These are phyloP conservation scores for Hymenotorrendiella dingleyae DNA, from an alignment of 2,329 filamentous ascomycete species.

Conservation along the genomic window DNA sequence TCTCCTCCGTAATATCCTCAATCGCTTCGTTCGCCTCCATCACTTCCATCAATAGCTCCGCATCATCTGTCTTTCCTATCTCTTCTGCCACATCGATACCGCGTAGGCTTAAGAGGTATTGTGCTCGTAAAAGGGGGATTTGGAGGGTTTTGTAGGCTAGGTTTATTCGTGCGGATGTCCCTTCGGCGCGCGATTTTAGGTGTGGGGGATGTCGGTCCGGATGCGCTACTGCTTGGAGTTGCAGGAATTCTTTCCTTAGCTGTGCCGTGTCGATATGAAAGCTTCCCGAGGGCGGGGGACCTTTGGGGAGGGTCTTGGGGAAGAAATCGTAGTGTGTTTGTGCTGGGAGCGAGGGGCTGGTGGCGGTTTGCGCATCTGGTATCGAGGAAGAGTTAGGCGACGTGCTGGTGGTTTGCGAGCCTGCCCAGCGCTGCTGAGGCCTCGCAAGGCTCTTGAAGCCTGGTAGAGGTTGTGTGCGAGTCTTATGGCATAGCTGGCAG, in stretches of 20 bases:
- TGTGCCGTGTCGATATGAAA: conserved; percentile 68
- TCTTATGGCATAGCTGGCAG: conserved; percentile 11
- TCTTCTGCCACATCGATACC: conserved; percentile 75
- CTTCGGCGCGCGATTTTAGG: conserved; percentile 61
- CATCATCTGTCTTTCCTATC: conserved; percentile 59
- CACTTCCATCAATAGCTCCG: conserved; percentile 68
- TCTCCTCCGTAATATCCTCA: conserved; percentile 64
- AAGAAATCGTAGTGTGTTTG: conserved; percentile 83
- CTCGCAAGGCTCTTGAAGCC: neutral
- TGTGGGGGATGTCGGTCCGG: conserved; percentile 53
- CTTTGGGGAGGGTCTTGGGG: conserved; percentile 67
- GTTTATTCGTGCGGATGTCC: conserved; percentile 78
- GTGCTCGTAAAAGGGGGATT: conserved; percentile 74
- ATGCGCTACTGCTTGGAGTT: conserved; percentile 71
- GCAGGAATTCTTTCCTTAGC: conserved; percentile 80
- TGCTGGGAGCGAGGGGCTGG: neutral
- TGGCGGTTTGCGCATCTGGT: conserved; percentile 3
- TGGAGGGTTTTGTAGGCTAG: conserved; percentile 82
- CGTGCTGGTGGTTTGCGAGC: too few species aligned
- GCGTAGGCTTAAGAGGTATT: conserved; percentile 70
- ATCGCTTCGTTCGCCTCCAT: conserved; percentile 74
- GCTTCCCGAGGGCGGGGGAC: conserved; percentile 69
- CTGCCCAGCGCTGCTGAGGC: conserved; percentile 6
- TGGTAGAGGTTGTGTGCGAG: neutral
- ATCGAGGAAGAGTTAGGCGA: too few species aligned